Evolutionary conservation across 2,329 filamentous ascomycete species (phyloP).

Genomic region (Phialophora expanda): DNA sequence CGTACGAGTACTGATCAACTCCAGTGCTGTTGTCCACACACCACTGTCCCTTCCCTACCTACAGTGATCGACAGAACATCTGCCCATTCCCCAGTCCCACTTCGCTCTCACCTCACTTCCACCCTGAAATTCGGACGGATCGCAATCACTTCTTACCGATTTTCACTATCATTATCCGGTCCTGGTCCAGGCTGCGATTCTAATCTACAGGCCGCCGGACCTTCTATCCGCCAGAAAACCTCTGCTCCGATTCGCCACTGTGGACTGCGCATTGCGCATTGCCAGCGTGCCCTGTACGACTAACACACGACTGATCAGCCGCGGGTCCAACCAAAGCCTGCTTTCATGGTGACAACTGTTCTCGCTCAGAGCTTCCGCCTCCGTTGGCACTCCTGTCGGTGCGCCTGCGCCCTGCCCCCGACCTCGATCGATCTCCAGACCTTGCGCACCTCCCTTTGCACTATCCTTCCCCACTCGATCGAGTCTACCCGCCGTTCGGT

Average conservation of each 20-base stretch:
- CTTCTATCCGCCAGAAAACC: neutral
- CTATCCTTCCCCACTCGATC: conserved; percentile 10
- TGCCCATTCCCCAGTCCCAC: neutral
- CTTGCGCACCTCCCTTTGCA: conserved; percentile 1
- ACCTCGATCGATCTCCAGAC: conserved; percentile 5
- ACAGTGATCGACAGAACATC: neutral
- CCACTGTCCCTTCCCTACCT: neutral
- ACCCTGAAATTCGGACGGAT: neutral
- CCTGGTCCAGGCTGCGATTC: neutral
- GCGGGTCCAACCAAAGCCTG: neutral
- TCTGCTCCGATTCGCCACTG: neutral
- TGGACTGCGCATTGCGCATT: neutral
- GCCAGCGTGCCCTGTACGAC: neutral
- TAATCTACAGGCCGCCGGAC: neutral
- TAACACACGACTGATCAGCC: neutral
- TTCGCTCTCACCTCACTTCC: neutral
- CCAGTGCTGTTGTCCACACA: neutral
- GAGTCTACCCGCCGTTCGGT: neutral
- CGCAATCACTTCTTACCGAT: neutral
- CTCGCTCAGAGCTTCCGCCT: too few relatives aligned
- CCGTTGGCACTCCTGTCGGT: neutral
- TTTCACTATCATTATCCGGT: neutral
- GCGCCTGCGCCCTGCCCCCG: neutral
- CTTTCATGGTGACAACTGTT: neutral
- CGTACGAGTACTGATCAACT: neutral